phyloP scores from a whole-genome alignment of 768 basidiomycete species.

The Hypholoma sublateritium region DNA sequence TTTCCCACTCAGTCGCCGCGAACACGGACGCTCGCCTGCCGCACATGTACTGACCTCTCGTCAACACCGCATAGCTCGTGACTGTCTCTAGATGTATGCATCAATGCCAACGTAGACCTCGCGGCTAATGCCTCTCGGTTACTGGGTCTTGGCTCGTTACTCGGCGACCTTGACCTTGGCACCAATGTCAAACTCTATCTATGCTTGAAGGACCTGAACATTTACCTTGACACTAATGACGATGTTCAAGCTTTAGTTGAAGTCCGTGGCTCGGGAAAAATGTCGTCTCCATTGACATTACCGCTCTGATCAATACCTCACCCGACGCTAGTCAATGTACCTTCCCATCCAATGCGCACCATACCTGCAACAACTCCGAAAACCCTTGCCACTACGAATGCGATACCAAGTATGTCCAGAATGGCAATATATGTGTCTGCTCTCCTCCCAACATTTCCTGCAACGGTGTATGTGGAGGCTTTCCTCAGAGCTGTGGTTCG shows the following conservation, averaged over 20 bases:
- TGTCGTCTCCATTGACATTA: slow-evolving; percentile 19
- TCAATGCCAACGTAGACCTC: slow-evolving; percentile 26
- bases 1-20: slow-evolving; percentile 21
- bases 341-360: slow-evolving; percentile 31
- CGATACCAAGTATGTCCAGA: slow-evolving; percentile 23
- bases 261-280: slow-evolving; percentile 26
- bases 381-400: slow-evolving; percentile 39
- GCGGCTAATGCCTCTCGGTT: slow-evolving; percentile 21
- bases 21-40: slow-evolving; percentile 16
- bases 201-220: slow-evolving; percentile 40
- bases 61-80: slow-evolving; percentile 26
- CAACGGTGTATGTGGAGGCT: slow-evolving; percentile 39
- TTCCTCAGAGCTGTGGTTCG: slow-evolving; percentile 39
- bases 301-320: slow-evolving; percentile 29
- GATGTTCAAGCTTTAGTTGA: slow-evolving; percentile 24
- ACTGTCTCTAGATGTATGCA: slow-evolving; percentile 32
- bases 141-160: slow-evolving; percentile 20
- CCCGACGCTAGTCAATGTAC: slow-evolving; percentile 30
- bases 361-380: slow-evolving; percentile 27
- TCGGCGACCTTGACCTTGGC: slow-evolving; percentile 20
- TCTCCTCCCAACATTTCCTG: slow-evolving; percentile 32
- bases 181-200: slow-evolving; percentile 33
- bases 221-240: slow-evolving; percentile 29
- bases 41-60: slow-evolving; percentile 20
- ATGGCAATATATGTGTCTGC: slow-evolving; percentile 36